These are phyloP conservation scores for Amanita brunnescens DNA, from an alignment of 768 basidiomycete species.

Conservation along the genomic window DNA sequence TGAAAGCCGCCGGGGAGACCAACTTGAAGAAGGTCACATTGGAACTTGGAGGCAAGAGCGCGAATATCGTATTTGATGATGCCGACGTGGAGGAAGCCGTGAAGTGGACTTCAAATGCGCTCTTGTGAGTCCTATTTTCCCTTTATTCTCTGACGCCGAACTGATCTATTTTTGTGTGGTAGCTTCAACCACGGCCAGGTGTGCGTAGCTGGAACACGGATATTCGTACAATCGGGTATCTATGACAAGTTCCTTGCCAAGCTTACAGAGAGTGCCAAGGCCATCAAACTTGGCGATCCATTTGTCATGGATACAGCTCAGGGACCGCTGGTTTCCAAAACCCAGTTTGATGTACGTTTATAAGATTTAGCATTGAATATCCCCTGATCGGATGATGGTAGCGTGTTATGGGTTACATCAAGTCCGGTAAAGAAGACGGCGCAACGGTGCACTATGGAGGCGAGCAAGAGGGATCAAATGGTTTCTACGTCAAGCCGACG, in stretches of 20 bases:
- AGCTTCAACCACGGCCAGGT: slow-evolving; percentile 67
- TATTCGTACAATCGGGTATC: slow-evolving; percentile 73
- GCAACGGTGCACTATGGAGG: slow-evolving; percentile 60
- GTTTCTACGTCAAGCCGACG: slow-evolving; percentile 68
- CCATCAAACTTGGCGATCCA: slow-evolving; percentile 57
- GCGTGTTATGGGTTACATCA: slow-evolving; percentile 67
- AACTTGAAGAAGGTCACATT: slow-evolving; percentile 84
- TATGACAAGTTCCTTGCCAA: slow-evolving; percentile 69
- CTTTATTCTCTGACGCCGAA: not conserved
- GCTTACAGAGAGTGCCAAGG: slow-evolving; percentile 42
- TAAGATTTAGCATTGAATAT: not conserved
- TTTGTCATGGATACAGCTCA: slow-evolving; percentile 50
- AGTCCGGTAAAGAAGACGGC: slow-evolving; percentile 61
- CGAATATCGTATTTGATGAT: slow-evolving; percentile 64
- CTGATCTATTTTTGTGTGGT: not conserved
- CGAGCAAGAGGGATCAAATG: slow-evolving; percentile 44
- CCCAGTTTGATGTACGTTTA: slow-evolving; percentile 54
- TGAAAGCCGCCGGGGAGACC: slow-evolving; percentile 70
- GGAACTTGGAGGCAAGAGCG: slow-evolving; percentile 75
- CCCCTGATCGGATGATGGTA: slow-evolving; percentile 14
- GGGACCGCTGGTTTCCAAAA: slow-evolving; percentile 67
- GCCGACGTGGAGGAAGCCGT: slow-evolving; percentile 67
- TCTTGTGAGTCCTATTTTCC: slow-evolving; percentile 45
- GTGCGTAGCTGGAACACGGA: slow-evolving; percentile 77
- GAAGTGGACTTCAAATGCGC: slow-evolving; percentile 62